Base-by-base conservation (phyloP, 2,329 filamentous ascomycete species). In the Colletotrichum truncatum region DNA sequence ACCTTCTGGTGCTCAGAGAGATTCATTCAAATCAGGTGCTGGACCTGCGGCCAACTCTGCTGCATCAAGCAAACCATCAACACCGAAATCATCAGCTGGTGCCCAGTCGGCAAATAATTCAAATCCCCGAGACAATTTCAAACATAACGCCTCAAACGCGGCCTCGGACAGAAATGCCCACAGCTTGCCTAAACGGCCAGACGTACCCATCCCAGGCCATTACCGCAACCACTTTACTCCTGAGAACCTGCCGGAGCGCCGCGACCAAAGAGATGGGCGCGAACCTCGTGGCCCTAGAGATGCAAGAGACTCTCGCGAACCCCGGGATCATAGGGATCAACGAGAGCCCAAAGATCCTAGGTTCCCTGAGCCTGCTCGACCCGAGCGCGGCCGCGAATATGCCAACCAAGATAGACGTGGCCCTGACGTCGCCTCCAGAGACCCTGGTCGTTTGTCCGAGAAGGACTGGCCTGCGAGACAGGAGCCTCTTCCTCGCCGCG, bases 181-280 rank as follows among this genome's bases (percentile, higher is more conserved):
- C 23, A 67, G 75, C 14, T 76, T 91, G 6, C 89, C 89, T 2
- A 87, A 77, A 57, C 82, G 87, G 58, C 88, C 88, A 14, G 87
- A 90, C 67, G 81, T 87, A 10, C 86, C 85, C 7, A 82, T 86
- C 46, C 82, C 82, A 1, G 80, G 80, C 3, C 81, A 83, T 66
- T 81, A 80, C 9, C 77, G 82, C 23, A 83, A 84, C 53, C 79
- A 84, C 32, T 84, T 80, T 36, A 66, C 71, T 11, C 70, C 71
- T 3, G 53, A 65, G 45, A 72, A 73, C 26, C 68, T 69, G 28
- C 57, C 62, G 12, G 66, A 69, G 18, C 49, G 23, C 21, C 70
- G 73, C 23, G 74, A 75, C 21, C 16, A 49, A 23, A 74, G 76
- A 41, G 78, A 80, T 30, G 41, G 69, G 14, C 73, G 77, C 9